Base-by-base conservation (phyloP, 2,329 filamentous ascomycete species). In the Colletotrichum sp. region DNA sequence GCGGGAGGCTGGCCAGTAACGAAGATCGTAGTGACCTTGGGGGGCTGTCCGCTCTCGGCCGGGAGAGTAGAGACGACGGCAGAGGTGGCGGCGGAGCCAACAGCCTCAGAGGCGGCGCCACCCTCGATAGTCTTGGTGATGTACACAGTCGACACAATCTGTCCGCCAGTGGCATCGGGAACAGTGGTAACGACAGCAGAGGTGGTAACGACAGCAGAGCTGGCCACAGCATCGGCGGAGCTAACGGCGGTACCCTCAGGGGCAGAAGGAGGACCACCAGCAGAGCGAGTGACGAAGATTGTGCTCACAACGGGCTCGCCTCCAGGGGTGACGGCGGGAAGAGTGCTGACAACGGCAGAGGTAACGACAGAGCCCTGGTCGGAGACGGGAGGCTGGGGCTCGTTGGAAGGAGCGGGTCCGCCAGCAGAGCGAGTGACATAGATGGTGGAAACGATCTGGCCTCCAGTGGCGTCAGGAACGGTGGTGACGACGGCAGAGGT, bases 391-490 rank as follows among this genome's bases (percentile, higher is more conserved):
- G 44, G 44, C n/a, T 52, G 44, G 6, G 44, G 44, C 44, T 52
- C 44, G 13, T 57, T n/a, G 18, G 59, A 64, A 64, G 60, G 52
- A 12, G 52, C 52, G 13, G 52, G 16, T 21, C 18, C 30, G 13
- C 26, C 68, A 18, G 68, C 68, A 32, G 68, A 39, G 26, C 34
- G n/a, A 30, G 73, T 76, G 69, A 76, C 26, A 28, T 65, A 72
- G 69, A 76, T 76, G 28, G 71, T 71, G 12, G 73, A 76, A 9
- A 72, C 72, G 34, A 75, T 34, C 9, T 60, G 24, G n/a, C 52
- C 69, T 12, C 59, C 24, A 13, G 52, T 52, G 18, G n/a, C 24
- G 7, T 55, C 71, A 30, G 69, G 49, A 4, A 76, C 26, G 9
- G 73, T 76, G 16, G 73, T 72, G 15, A 64, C 63, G 8, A 76